Evolutionary conservation across 2,329 filamentous ascomycete species (phyloP).

Genomic region (Calonectria montana): DNA sequence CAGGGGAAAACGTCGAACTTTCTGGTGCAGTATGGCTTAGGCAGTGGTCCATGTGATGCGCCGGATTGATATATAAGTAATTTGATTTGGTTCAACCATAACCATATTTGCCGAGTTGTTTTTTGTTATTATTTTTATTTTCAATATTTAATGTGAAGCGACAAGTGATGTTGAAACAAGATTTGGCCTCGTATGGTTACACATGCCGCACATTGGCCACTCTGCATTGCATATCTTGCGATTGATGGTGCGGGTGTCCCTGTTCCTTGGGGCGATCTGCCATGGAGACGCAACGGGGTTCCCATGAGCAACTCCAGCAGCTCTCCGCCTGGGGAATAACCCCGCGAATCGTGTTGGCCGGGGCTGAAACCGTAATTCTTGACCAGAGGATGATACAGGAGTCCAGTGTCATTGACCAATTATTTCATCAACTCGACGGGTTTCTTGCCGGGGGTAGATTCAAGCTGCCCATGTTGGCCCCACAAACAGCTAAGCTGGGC

Average conservation of each 20-base stretch:
- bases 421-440: background rate
- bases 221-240: no score
- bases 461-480: background rate
- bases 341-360: background rate
- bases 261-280: no score
- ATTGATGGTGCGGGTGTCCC: no score
- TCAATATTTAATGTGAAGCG: no score
- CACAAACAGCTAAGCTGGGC: background rate
- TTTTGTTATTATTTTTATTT: background rate
- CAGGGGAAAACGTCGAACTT: background rate
- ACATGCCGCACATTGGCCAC: no score
- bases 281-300: no score
- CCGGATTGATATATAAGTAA: background rate
- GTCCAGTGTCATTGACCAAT: background rate
- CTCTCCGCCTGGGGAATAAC: background rate
- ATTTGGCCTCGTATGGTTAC: no score
- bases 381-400: background rate
- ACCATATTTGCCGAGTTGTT: no score
- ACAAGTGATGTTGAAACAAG: no score
- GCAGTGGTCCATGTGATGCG: background rate
- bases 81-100: background rate
- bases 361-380: background rate
- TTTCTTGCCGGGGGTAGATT: conserved; percentile 13
- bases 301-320: no score
- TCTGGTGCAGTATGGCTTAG: background rate